Conservation (phyloP, 257 asterid genomes). For the Lantana camara region DNA sequence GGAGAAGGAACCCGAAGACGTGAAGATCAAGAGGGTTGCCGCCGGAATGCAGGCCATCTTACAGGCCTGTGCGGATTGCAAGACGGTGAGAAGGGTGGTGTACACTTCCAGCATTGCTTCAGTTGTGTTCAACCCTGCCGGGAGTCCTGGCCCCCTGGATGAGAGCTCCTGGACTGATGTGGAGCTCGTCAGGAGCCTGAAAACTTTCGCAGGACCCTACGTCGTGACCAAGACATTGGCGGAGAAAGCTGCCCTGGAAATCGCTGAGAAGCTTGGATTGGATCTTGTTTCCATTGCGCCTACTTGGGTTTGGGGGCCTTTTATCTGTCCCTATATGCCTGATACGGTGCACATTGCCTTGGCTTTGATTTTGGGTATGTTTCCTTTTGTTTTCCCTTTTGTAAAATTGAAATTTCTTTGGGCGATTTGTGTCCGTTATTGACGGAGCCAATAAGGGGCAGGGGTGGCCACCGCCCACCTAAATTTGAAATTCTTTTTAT, state of each 20-base stretch:
- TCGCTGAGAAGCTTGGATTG: slow-evolving; percentile 20
- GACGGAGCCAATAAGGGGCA: too few relatives aligned
- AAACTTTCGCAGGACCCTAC: background rate
- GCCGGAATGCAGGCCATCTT: slow-evolving; percentile 43
- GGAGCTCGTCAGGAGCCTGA: slow-evolving; percentile 16
- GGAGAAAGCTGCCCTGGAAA: slow-evolving; percentile 37
- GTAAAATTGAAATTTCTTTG: too few relatives aligned
- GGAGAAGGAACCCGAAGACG: slow-evolving; percentile 41
- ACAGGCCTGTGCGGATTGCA: slow-evolving; percentile 34
- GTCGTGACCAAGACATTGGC: slow-evolving; percentile 26
- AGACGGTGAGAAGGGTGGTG: slow-evolving; percentile 48
- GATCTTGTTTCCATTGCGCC: background rate
- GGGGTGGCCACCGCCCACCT: too few relatives aligned
- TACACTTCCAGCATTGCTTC: slow-evolving; percentile 43
- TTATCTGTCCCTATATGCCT: background rate
- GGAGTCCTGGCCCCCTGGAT: slow-evolving; percentile 3
- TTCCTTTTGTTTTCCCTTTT: background rate
- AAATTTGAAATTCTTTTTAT: too few relatives aligned
- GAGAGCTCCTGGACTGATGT: slow-evolving; percentile 43
- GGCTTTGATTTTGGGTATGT: slow-evolving; percentile 2
- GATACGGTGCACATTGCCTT: background rate
- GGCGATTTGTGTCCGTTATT: too few relatives aligned
- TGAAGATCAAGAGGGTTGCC: slow-evolving; percentile 27
- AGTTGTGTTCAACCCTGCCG: slow-evolving; percentile 1
- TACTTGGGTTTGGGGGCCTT: background rate